Evolutionary conservation across 1,284 basidiomycete species (phyloP), one percentile per base, ranked within the genome.

Genomic region (Cryptococcus deneoformans): DNA sequence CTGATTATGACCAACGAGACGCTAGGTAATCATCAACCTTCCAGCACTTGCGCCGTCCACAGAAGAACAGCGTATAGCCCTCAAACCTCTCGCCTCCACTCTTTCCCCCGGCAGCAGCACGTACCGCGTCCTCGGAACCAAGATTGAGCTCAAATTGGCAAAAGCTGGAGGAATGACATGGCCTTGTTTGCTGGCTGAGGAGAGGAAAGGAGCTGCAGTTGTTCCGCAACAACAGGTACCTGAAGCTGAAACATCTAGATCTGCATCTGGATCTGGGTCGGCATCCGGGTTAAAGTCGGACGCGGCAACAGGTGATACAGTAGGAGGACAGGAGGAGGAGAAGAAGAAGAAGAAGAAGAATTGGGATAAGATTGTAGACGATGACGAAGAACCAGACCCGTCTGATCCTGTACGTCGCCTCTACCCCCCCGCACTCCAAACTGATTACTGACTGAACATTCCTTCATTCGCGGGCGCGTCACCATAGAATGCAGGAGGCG

Each of bases 41-140:
- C 89, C 71, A 86, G 44, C 73, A 77, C 36, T 91, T 86, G 67
- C 77, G 79, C 46, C 39, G 11, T 36, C 24, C 7, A 29, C 38
- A 20, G 66, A 73, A 70, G 35, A 81, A 87, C 48, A 57, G 36
- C 39, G 48, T 8, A 57, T 80, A 54, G 64, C 56, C 6, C 50
- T 57, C 79, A 24, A 83, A 87, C 57, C 92, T 92, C 10, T 81
- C 96, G 10, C 88, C 87, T 65, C 89, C 88, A 49, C 85, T 86
- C 72, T 96, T 65, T 83, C 87, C 67, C 79, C 87, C 0, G 79
- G 81, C 20, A 79, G 81, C 20, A 79, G 85, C 66, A 81, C 82
- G 24, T 88, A 80, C 75, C 84, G 85, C 3, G 85, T 93, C 12
- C 84, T 90, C 10, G 87, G 87, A 65, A 86, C 91, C 63, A 96